Percentiles rank a stretch among this genome's conserved stretches.
phyloP scores from a whole-genome alignment of 2,329 filamentous ascomycete species.

The Stachybotrys echinatus region DNA sequence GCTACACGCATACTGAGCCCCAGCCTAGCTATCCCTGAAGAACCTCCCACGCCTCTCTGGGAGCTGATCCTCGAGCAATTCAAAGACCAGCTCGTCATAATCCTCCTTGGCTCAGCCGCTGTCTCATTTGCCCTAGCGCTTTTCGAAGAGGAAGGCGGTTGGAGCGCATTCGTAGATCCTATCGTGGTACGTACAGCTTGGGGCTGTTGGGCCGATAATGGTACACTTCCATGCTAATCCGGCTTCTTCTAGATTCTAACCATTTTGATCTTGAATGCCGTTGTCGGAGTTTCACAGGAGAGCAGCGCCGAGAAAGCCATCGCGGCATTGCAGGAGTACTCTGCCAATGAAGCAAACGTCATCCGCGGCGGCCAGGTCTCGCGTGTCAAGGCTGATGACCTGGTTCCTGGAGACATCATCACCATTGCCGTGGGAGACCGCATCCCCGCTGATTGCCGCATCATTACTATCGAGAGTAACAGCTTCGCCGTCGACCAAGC shows the following conservation, averaged over 20 bases:
- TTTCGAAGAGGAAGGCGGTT: slow-evolving; percentile 88
- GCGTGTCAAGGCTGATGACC: slow-evolving; percentile 88
- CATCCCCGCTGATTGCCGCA: slow-evolving; percentile 88
- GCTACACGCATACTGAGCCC: slow-evolving; percentile 6
- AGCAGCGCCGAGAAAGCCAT: slow-evolving; percentile 98
- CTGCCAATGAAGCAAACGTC: slow-evolving; percentile 94
- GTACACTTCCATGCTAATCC: too few relatives aligned
- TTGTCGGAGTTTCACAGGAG: slow-evolving; percentile 97
- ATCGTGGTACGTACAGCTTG: slow-evolving; percentile 65
- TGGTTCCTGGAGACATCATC: slow-evolving; percentile 92
- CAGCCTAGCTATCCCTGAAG: slow-evolving; percentile 60
- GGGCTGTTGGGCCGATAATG: slow-evolving; percentile 1
- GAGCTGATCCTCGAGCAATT: slow-evolving; percentile 97
- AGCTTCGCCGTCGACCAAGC: slow-evolving; percentile 96
- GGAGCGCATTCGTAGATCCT: slow-evolving; percentile 96
- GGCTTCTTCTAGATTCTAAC: slow-evolving; percentile 71
- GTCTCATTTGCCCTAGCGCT: slow-evolving; percentile 91
- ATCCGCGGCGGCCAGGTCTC: slow-evolving; percentile 73
- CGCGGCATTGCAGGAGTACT: slow-evolving; percentile 96
- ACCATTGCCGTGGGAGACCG: slow-evolving; percentile 85
- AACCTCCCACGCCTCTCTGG: slow-evolving; percentile 94
- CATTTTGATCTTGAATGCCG: slow-evolving; percentile 91
- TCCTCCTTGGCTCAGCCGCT: slow-evolving; percentile 85
- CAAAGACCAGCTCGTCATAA: slow-evolving; percentile 97
- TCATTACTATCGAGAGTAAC: slow-evolving; percentile 91